Conservation (phyloP, 371 early-diverging fungal species). For the Saksenaea oblongispora region DNA sequence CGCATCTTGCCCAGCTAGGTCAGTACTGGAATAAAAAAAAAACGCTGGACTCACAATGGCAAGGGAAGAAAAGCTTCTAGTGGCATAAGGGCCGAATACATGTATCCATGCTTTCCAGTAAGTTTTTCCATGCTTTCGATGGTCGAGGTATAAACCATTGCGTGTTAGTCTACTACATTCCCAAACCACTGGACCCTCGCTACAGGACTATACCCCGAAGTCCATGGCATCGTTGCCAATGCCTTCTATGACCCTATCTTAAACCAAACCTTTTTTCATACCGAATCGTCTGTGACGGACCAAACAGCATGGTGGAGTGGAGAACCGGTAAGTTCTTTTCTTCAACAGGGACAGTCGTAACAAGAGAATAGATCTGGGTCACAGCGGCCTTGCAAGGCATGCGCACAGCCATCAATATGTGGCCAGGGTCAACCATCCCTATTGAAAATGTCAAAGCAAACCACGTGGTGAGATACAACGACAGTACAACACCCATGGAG, state of each 20-base stretch:
- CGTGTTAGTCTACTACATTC: constrained; percentile 70
- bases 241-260: constrained; percentile 77
- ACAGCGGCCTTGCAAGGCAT: constrained; percentile 71
- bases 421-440: constrained; percentile 82
- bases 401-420: constrained; percentile 76
- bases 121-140: not conserved
- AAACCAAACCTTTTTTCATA: constrained; percentile 76
- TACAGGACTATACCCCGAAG: constrained; percentile 89
- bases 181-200: constrained; percentile 93
- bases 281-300: constrained; percentile 46
- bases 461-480: constrained; percentile 58
- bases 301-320: constrained; percentile 83
- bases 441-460: constrained; percentile 59
- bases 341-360: not conserved
- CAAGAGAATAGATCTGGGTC: constrained; percentile 69
- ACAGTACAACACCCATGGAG: constrained; percentile 43
- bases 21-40: constrained; percentile 1
- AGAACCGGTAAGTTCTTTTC: constrained; percentile 65
- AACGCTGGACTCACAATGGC: not conserved
- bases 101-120: constrained; percentile 79
- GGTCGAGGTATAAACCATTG: not conserved
- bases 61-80: constrained; percentile 24
- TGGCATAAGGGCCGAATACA: constrained; percentile 60
- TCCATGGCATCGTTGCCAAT: constrained; percentile 93
- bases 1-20: constrained; percentile 64